Evolutionary conservation across 176 grass and related monocot species (phyloP).

Genomic region (Aegilops bicornis): DNA sequence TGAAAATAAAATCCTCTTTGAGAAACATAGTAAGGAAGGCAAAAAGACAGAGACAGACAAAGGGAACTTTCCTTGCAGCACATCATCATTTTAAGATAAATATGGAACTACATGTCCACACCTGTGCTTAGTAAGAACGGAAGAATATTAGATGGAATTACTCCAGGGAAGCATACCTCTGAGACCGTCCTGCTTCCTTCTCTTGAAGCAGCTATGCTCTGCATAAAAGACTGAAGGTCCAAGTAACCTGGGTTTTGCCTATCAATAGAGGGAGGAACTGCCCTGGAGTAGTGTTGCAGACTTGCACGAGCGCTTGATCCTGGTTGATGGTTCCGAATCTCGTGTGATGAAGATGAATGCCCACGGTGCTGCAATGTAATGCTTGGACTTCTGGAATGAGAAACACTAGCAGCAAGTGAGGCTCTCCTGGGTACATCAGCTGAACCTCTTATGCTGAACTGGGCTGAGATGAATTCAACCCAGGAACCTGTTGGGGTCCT

Average conservation of each 20-base stretch:
- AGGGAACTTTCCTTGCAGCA: neutral
- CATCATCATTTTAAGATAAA: neutral
- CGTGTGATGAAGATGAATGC: constrained; percentile 41
- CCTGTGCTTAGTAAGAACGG: neutral
- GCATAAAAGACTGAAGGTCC: constrained; percentile 64
- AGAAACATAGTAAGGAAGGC: neutral
- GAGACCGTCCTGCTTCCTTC: constrained; percentile 52
- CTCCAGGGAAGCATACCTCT: constrained; percentile 36
- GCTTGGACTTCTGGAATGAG: constrained; percentile 40
- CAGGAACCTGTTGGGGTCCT: constrained; percentile 38
- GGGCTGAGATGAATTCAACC: constrained; percentile 25
- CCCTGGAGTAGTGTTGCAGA: constrained; percentile 43
- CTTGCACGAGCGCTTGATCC: constrained; percentile 39
- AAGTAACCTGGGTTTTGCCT: constrained; percentile 42
- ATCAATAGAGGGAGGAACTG: constrained; percentile 32
- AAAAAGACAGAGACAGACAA: neutral
- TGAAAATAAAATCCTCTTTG: neutral
- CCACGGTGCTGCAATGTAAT: constrained; percentile 32
- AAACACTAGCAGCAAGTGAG: constrained; percentile 25
- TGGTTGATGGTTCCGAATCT: constrained; percentile 40
- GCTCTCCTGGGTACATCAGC: constrained; percentile 38
- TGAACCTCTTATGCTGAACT: constrained; percentile 30
- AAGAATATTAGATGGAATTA: neutral
- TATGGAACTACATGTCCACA: neutral
- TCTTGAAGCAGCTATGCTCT: constrained; percentile 50